Percentiles rank a stretch among this genome's conserved stretches.
Conservation (phyloP, 2,329 filamentous ascomycete genomes). For the Aspergillus quadricinctus region DNA sequence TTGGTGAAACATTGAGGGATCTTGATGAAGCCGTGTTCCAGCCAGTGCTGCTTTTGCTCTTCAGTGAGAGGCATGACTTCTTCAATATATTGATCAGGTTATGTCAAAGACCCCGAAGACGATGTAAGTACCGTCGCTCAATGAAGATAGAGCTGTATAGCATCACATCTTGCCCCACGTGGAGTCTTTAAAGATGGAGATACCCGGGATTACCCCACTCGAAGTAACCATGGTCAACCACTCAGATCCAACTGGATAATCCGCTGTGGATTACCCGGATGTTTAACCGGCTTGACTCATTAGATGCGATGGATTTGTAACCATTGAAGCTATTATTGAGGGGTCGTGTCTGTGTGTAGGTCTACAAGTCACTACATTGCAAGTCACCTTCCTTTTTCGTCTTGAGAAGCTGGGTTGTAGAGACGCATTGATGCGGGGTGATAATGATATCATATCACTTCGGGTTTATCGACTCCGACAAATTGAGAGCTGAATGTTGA, state of each 20-base stretch:
- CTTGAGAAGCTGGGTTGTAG: neutral
- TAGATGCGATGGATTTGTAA: neutral
- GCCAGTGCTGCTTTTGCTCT: conserved; percentile 50
- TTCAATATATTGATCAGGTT: neutral
- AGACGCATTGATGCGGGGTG: neutral
- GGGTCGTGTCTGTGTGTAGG: neutral
- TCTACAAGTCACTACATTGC: neutral
- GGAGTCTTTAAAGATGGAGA: neutral
- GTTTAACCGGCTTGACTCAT: neutral
- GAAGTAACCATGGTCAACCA: neutral
- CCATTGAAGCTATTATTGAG: neutral
- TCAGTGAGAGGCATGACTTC: conserved; percentile 31
- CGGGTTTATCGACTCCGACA: no score
- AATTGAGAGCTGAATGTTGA: no score
- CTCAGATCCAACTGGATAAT: neutral
- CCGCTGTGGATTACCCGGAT: neutral
- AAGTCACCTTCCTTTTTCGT: neutral
- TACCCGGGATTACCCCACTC: neutral
- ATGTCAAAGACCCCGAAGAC: neutral
- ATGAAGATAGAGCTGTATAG: neutral
- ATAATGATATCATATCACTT: no score
- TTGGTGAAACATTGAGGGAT: conserved; percentile 50
- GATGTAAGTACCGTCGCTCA: no score
- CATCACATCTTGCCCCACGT: neutral
- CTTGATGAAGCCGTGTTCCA: conserved; percentile 54